Percentiles rank a stretch among this genome's conserved stretches.
Evolutionary conservation across 2,329 filamentous ascomycete genomes (phyloP).

Genomic region (Scedosporium boydii): DNA sequence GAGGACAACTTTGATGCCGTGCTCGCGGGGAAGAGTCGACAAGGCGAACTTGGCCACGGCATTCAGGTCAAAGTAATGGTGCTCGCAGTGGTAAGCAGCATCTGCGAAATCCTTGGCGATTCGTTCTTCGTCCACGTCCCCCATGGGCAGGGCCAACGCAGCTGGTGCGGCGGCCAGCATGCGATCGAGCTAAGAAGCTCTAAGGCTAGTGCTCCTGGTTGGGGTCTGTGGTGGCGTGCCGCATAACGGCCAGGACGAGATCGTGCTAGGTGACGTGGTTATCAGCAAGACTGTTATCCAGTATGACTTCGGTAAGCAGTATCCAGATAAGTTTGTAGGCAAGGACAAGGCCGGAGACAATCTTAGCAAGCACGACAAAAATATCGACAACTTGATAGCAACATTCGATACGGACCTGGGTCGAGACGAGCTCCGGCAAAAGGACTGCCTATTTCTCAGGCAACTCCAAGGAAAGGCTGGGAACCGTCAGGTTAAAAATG

Average conservation of each 20-base stretch:
- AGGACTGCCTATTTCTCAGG: no score
- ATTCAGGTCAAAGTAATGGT: no score
- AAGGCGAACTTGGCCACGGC: no score
- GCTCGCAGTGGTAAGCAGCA: no score
- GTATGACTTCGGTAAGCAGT: slow-evolving; percentile 18
- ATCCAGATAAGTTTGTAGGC: slow-evolving; percentile 13
- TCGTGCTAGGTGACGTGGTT: slow-evolving; percentile 23
- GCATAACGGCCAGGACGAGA: not conserved
- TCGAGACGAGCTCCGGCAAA: no score
- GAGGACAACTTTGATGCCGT: no score
- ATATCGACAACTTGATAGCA: slow-evolving; percentile 18
- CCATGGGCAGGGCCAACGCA: slow-evolving; percentile 20
- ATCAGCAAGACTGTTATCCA: slow-evolving; percentile 19
- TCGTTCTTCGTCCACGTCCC: no score
- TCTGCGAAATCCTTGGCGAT: no score
- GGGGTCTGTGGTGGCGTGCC: slow-evolving; percentile 32
- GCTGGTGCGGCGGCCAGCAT: slow-evolving; percentile 17
- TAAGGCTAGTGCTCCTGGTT: slow-evolving; percentile 25
- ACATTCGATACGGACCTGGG: slow-evolving; percentile 10
- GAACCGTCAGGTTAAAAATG: no score
- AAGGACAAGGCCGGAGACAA: slow-evolving; percentile 17
- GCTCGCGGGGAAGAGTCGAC: no score
- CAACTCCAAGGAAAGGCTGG: no score
- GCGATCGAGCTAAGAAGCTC: slow-evolving; percentile 20
- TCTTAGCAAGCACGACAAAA: slow-evolving; percentile 16